Evolutionary conservation across 768 basidiomycete genomes (phyloP), one percentile per base, ranked within the genome.

Genomic region (Saitozyma podzolica): DNA sequence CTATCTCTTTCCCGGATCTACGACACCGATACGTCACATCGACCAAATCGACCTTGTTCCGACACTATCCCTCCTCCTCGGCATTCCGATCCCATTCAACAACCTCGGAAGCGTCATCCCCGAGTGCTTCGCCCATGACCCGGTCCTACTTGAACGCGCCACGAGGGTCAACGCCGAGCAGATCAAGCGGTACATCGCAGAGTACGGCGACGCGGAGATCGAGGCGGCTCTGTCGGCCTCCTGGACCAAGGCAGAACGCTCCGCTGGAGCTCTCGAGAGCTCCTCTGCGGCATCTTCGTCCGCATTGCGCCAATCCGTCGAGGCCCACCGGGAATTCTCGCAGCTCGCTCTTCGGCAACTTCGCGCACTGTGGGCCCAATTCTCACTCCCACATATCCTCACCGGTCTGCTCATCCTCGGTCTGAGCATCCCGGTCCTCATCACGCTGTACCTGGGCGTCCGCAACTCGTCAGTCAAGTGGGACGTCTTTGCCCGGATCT

Each of bases 11-110:
- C 74, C 68, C 40, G 76, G 66, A 16, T 69, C 74, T 19, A 7
- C 60, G 0, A 0, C 84, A 85, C 73, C 86, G 9, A 57, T 75
- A 5, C 78, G 93, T 16, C 82, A 83, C 9, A 84, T 95, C 57
- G 89, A 94, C 69, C 96, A 99, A 80, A 94, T 98, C 64, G 95
- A 97, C 78, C 83, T 99, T 52, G 85, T 96, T 0, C 92, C 95
- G 0, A 88, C 92, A 0, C 80, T 98, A 17, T 88, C 92, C 0
- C 86, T 97, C 16, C 85, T 96, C 14, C 86, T 98, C 9, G 95
- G 96, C 13, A 82, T 96, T 2, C 92, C 94, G 0, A 90, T 99
- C 47, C 96, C 96, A 0, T 97, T 89, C 82, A 96, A 94, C 79
- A 97, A 94, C 69, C 87, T 99, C 9, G 96, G 96, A 0, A 86